A percentile compares a stretch with the other conserved stretches of the same genome.
Conservation (phyloP, 1,139 yeast species). For the Sugiyamaella japonica region DNA sequence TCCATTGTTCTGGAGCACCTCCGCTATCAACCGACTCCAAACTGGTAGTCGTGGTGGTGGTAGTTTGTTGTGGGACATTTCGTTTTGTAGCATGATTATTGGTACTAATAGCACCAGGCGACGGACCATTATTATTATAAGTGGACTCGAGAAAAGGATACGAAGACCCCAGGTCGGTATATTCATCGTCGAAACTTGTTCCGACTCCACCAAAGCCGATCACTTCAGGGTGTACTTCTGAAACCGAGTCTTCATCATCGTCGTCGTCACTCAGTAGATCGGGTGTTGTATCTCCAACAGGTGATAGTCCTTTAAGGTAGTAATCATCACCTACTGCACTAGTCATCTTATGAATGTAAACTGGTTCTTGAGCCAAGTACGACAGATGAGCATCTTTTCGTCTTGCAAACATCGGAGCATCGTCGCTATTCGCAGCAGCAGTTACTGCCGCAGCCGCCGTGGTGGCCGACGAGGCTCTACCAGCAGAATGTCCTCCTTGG, state of each 20-base stretch:
- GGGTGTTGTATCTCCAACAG: conserved; percentile 28
- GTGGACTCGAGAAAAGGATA: conserved; percentile 32
- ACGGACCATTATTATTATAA: conserved; percentile 20
- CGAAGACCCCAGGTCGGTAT: conserved; percentile 35
- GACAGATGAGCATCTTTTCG: conserved; percentile 34
- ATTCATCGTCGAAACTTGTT: conserved; percentile 40
- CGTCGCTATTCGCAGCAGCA: conserved; percentile 7
- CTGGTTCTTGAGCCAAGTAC: conserved; percentile 61
- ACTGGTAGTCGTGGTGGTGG: conserved; percentile 8
- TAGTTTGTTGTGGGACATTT: neutral
- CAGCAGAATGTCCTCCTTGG: neutral
- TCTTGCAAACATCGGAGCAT: conserved; percentile 14
- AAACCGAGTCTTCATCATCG: conserved; percentile 34
- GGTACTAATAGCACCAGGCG: neutral
- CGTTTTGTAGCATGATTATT: neutral
- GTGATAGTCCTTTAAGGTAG: conserved; percentile 33
- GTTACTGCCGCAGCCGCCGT: conserved; percentile 14
- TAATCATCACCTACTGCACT: conserved; percentile 67
- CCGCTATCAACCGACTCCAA: conserved; percentile 20
- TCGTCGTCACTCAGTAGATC: conserved; percentile 23
- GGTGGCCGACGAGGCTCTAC: neutral
- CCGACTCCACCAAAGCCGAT: conserved; percentile 39
- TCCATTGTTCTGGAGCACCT: conserved; percentile 57
- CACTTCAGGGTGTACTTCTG: conserved; percentile 30
- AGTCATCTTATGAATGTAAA: conserved; percentile 63